Evolutionary conservation across 805 yeast genomes (phyloP).

Genomic region (Sugiyamaella chiloensis): DNA sequence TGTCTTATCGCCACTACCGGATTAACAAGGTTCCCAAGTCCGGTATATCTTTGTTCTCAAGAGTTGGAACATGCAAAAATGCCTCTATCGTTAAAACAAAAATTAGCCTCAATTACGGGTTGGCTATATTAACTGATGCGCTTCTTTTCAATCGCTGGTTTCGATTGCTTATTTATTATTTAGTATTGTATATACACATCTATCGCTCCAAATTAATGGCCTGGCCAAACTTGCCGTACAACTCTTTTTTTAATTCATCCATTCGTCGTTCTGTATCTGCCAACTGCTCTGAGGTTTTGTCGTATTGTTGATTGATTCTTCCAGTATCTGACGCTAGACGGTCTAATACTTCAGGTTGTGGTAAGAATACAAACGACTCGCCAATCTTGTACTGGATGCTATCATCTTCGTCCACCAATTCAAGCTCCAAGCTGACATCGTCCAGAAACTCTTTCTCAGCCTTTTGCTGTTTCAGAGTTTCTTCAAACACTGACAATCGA

Average conservation of each 20-base stretch:
- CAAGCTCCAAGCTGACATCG: conserved; percentile 81
- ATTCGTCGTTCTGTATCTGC: conserved; percentile 54
- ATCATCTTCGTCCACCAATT: conserved; percentile 65
- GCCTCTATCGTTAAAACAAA: too few relatives aligned
- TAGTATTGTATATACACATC: conserved; percentile 1
- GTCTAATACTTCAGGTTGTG: conserved; percentile 62
- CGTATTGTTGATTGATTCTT: conserved; percentile 49
- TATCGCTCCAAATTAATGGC: conserved; percentile 72
- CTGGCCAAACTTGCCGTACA: conserved; percentile 86
- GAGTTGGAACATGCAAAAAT: too few relatives aligned
- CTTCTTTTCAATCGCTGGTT: too few relatives aligned
- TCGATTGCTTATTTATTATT: neutral
- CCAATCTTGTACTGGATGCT: conserved; percentile 65
- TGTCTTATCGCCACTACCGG: too few relatives aligned
- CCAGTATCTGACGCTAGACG: conserved; percentile 63
- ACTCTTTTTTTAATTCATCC: conserved; percentile 58
- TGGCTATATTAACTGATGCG: too few relatives aligned
- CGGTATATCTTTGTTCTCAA: too few relatives aligned
- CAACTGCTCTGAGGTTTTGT: conserved; percentile 44
- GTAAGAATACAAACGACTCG: conserved; percentile 67
- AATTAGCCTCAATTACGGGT: too few relatives aligned
- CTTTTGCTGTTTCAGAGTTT: conserved; percentile 46
- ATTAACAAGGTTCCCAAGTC: too few relatives aligned
- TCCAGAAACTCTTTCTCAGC: conserved; percentile 85
- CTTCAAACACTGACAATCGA: conserved; percentile 58